These are phyloP conservation scores for Lentinus brumalis DNA, from an alignment of 768 basidiomycete genomes.

Conservation along the genomic window DNA sequence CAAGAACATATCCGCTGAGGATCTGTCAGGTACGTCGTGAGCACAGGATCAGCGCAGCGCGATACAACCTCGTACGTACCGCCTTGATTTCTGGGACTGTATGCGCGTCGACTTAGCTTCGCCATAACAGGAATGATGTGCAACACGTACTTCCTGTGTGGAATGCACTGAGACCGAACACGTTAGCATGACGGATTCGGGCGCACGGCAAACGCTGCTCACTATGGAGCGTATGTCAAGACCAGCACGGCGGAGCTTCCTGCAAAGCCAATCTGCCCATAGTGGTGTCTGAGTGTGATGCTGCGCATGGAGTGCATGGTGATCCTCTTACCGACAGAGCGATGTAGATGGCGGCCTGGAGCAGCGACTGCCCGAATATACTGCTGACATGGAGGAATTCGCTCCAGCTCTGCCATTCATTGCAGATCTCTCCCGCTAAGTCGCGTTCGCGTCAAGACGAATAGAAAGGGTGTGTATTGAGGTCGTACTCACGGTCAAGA, in stretches of 20 bases:
- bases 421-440: constrained; percentile 66
- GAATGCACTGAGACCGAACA: constrained; percentile 52
- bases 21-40: constrained; percentile 45
- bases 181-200: neutral
- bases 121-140: neutral
- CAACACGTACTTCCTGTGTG: constrained; percentile 72
- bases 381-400: constrained; percentile 53
- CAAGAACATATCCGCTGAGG: constrained; percentile 82
- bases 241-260: constrained; percentile 66
- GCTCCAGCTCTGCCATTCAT: constrained; percentile 71
- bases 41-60: neutral
- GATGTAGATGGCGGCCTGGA: constrained; percentile 69
- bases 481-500: constrained; percentile 48
- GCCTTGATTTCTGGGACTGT: constrained; percentile 81
- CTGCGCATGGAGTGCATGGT: neutral
- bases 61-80: constrained; percentile 38
- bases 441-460: neutral
- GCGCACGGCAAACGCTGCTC: constrained; percentile 27
- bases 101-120: neutral
- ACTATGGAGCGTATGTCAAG: constrained; percentile 71
- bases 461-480: neutral
- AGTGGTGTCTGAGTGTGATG: neutral
- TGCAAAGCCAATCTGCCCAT: constrained; percentile 56
- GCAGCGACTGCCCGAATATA: constrained; percentile 59
- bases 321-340: constrained; percentile 54